Conservation (phyloP, 768 basidiomycete genomes). For the Sarcomyxa edulis region DNA sequence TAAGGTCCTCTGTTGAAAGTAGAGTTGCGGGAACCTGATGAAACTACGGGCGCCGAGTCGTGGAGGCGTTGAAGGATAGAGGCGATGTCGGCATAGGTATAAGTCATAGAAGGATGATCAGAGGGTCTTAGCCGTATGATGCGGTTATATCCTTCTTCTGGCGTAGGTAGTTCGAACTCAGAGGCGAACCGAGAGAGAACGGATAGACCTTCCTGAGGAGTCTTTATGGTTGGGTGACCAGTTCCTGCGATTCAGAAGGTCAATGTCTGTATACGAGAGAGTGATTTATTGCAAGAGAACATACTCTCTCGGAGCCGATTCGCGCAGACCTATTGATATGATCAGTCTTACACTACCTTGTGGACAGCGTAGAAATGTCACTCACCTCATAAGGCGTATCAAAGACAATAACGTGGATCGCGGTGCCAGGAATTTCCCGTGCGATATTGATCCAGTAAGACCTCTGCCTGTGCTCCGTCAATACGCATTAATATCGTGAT, state of each 20-base stretch:
- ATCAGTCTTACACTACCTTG: background rate
- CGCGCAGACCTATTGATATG: constrained; percentile 46
- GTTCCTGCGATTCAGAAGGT: constrained; percentile 41
- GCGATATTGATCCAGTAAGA: constrained; percentile 74
- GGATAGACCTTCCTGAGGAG: constrained; percentile 47
- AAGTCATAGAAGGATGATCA: constrained; percentile 37
- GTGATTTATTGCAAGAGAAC: constrained; percentile 17
- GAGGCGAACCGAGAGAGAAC: constrained; percentile 63
- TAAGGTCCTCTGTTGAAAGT: no score
- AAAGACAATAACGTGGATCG: constrained; percentile 72
- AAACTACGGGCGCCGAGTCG: constrained; percentile 36
- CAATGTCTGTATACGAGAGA: constrained; percentile 5
- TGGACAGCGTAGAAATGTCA: constrained; percentile 6
- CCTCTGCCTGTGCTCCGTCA: constrained; percentile 45
- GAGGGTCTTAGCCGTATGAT: constrained; percentile 41
- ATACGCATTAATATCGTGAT: no score
- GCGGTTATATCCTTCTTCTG: constrained; percentile 62
- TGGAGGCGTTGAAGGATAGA: constrained; percentile 48
- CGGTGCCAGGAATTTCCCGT: constrained; percentile 54
- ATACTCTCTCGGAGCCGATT: constrained; percentile 54
- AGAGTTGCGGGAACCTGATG: no score
- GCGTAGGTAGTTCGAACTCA: constrained; percentile 50
- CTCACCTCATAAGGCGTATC: constrained; percentile 73
- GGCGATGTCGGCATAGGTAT: constrained; percentile 46
- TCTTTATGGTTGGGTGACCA: constrained; percentile 72